These are phyloP conservation scores for Hygrocybe punicea DNA, from an alignment of 768 basidiomycete genomes.

Conservation along the genomic window DNA sequence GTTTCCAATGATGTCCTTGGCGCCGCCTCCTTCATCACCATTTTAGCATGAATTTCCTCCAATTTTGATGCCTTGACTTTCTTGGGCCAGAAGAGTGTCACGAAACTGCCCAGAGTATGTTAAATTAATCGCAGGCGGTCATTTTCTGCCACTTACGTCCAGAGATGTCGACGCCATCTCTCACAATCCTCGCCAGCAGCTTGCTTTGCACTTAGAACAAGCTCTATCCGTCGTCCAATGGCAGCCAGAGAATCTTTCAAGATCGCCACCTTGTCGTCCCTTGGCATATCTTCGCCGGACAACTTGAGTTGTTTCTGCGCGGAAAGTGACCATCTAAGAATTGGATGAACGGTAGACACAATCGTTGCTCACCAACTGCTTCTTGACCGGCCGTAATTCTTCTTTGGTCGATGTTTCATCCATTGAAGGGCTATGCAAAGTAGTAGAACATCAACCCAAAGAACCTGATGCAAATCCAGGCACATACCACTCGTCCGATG, in stretches of 20 bases:
- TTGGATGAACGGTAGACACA: background rate
- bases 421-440: constrained; percentile 76
- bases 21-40: constrained; percentile 83
- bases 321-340: background rate
- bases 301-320: constrained; percentile 89
- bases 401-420: constrained; percentile 92
- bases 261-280: constrained; percentile 94
- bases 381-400: constrained; percentile 93
- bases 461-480: background rate
- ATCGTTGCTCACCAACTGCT: constrained; percentile 68
- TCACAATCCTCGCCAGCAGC: constrained; percentile 77
- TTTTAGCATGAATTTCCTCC: constrained; percentile 93
- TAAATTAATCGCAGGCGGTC: background rate
- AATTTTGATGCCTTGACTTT: constrained; percentile 92
- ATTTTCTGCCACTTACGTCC: constrained; percentile 68
- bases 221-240: constrained; percentile 89
- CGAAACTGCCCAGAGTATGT: constrained; percentile 55
- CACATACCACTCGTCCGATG: constrained; percentile 85
- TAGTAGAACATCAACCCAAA: constrained; percentile 10
- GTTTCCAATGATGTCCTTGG: constrained; percentile 55
- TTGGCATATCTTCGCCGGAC: constrained; percentile 87
- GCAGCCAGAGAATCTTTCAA: constrained; percentile 93
- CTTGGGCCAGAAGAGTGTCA: constrained; percentile 96
- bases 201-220: constrained; percentile 71
- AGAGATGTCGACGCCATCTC: constrained; percentile 90